Conservation (phyloP, 2,329 filamentous ascomycete genomes). For the Penicillium paneum region DNA sequence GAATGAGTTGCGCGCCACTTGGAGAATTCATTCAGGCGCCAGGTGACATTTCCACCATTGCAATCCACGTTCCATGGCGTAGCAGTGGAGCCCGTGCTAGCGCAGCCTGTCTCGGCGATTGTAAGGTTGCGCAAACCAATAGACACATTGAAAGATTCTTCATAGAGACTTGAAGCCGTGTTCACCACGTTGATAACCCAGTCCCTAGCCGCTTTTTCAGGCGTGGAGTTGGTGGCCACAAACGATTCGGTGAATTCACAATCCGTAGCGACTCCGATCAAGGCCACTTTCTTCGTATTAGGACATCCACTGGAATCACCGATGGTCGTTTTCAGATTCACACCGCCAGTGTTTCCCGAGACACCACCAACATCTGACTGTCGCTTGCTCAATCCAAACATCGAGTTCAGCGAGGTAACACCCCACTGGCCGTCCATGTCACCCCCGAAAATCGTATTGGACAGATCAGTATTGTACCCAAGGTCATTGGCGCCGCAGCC, state of each 20-base stretch:
- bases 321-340: slow-evolving; percentile 75
- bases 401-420: slow-evolving; percentile 58
- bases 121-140: slow-evolving; percentile 84
- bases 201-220: slow-evolving; percentile 59
- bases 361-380: slow-evolving; percentile 65
- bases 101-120: slow-evolving; percentile 71
- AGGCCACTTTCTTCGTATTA: slow-evolving; percentile 80
- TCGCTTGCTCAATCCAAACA: slow-evolving; percentile 64
- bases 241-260: slow-evolving; percentile 81
- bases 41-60: slow-evolving; percentile 57
- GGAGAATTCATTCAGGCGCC: slow-evolving; percentile 83
- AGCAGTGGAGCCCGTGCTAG: slow-evolving; percentile 61
- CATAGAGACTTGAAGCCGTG: slow-evolving; percentile 80
- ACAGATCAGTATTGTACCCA: slow-evolving; percentile 70
- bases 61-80: slow-evolving; percentile 85
- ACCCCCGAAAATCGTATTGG: slow-evolving; percentile 62
- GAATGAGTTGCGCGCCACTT: slow-evolving; percentile 74
- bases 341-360: slow-evolving; percentile 71
- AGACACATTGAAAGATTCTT: slow-evolving; percentile 90
- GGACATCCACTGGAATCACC: slow-evolving; percentile 83
- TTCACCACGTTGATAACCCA: slow-evolving; percentile 86
- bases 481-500: slow-evolving; percentile 74
- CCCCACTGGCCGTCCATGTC: slow-evolving; percentile 57
- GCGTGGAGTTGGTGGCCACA: slow-evolving; percentile 42
- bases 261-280: slow-evolving; percentile 89